Evolutionary conservation across 164 flowering plant species (phyloP), one percentile per base, ranked within the genome.

Genomic region (Stephania japonica): DNA sequence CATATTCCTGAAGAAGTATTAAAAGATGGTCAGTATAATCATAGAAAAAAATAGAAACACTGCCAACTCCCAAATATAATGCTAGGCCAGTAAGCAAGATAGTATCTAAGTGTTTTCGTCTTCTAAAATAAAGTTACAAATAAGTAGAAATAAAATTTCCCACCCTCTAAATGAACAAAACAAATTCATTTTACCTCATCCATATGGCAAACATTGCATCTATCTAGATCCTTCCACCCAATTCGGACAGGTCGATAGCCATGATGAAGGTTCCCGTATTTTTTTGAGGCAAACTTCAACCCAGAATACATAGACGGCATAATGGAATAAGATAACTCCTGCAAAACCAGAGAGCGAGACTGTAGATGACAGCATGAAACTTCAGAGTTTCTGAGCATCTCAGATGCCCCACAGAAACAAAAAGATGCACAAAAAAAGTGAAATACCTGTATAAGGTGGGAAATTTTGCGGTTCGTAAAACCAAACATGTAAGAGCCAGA

Each of bases 121-220:
- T 56, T 56, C 62, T 56, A n/a, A 56, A 56, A 56, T 6, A 5
- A 56, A 56, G 16, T 26, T 21, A 61, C 7, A 23, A 71, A 21
- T 61, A 56, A 69, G 24, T 44, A 68, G 16, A 64, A 41, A 10
- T 14, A 12, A 78, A 44, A 75, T 49, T 3, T 47, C 42, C 23
- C 5, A 67, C 26, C 23, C 5, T 59, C 26, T 32, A 73, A 66
- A 42, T 9, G 26, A 76, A 73, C 44, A 38, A 38, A 63, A 67
- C 12, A 47, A 49, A 26, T 49, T n/a, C 25, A 23, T 72, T 56
- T 71, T 67, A 95, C 99, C 97, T 95, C 99, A 86, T 95, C 99
- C 99, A 95, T 95, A 83, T 93, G 97, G 80, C 99, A 95, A 50
- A 93, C 97, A 78, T 73, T 95, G 86, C 99, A 95, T 76, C 90